phyloP scores from a whole-genome alignment of 257 asterid genomes.

The Przewalskia tangutica region DNA sequence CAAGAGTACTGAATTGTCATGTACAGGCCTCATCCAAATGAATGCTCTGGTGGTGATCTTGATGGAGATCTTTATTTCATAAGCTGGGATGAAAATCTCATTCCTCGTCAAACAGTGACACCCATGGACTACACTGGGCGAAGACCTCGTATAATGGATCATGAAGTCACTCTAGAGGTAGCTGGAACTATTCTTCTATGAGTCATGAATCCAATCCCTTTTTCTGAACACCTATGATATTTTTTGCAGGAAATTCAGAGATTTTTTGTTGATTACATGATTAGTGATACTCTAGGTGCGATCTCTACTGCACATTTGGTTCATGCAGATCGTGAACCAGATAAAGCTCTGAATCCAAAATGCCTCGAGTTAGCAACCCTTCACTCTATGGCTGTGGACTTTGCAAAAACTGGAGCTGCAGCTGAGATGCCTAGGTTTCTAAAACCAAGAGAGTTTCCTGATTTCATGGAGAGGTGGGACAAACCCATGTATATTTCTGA shows the following conservation, averaged over 20 bases:
- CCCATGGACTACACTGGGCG: constrained; percentile 96
- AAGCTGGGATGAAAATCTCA: constrained; percentile 76
- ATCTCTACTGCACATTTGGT: constrained; percentile 85
- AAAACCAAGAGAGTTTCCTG: constrained; percentile 76
- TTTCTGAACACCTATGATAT: background rate
- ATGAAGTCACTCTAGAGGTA: constrained; percentile 78
- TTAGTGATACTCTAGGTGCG: constrained; percentile 73
- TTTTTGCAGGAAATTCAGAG: constrained; percentile 73
- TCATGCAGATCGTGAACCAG: constrained; percentile 80
- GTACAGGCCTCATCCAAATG: constrained; percentile 95
- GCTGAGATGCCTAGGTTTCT: constrained; percentile 82
- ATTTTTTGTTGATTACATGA: constrained; percentile 85
- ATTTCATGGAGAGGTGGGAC: constrained; percentile 89
- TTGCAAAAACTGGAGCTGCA: constrained; percentile 88
- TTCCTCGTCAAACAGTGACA: constrained; percentile 56
- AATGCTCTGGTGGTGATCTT: constrained; percentile 98
- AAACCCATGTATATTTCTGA: constrained; percentile 69
- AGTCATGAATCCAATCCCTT: background rate
- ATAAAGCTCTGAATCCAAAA: constrained; percentile 62
- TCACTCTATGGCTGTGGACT: constrained; percentile 98
- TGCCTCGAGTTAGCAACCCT: constrained; percentile 82
- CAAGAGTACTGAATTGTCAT: background rate
- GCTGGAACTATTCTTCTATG: constrained; percentile 3
- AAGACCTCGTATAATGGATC: constrained; percentile 76
- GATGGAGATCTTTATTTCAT: constrained; percentile 88